Evolutionary conservation across 2,329 filamentous ascomycete species (phyloP), one percentile per base, ranked within the genome.

Genomic region (Sordariomycetes sp.): DNA sequence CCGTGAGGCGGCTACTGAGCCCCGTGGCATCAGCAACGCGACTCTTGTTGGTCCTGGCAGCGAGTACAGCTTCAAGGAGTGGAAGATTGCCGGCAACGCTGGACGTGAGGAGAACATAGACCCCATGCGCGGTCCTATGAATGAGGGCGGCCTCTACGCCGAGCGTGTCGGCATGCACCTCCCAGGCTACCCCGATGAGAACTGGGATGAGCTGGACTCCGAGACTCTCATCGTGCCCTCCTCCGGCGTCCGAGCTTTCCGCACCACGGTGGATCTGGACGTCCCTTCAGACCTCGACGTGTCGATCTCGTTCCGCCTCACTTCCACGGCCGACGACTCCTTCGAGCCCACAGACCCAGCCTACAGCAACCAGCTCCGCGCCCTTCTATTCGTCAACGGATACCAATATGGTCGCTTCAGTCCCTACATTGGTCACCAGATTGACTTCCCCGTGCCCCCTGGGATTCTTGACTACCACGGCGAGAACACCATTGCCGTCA

Each of bases 371-470:
- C 53, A 49, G 14, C 42, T 62, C 4, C 62, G 75, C 9, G 69
- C 66, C 0, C 64, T 75, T 43, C 48, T 80, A 3, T 79, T 74
- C 36, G 65, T 79, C n/a, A 80, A 80, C 36, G 75, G 75, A 0
- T 80, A 79, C 44, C 74, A 79, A 46, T 79, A 75, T 42, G 75
- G 70, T 3, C 64, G 71, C 7, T 79, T 68, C 45, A 68, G 71
- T 39, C 72, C 75, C 0, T 64, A 70, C 32, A 73, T 80, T 25
- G 76, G 76, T 0, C 70, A 76, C 30, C 75, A 80, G 54, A 59
- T 69, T 12, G 58, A 64, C 12, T 80, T 75, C 44, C 75, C 75
- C 1, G 69, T 80, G 3, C 74, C 72, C 2, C 68, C 69, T 0
- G 75, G 75, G 0, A 58, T 79, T 5, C 50, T 79, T 8, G 61